A percentile compares a stretch with the other conserved stretches of the same genome.
Conservation (phyloP, 176 grass and related monocot genomes). For the Aegilops longissima region DNA sequence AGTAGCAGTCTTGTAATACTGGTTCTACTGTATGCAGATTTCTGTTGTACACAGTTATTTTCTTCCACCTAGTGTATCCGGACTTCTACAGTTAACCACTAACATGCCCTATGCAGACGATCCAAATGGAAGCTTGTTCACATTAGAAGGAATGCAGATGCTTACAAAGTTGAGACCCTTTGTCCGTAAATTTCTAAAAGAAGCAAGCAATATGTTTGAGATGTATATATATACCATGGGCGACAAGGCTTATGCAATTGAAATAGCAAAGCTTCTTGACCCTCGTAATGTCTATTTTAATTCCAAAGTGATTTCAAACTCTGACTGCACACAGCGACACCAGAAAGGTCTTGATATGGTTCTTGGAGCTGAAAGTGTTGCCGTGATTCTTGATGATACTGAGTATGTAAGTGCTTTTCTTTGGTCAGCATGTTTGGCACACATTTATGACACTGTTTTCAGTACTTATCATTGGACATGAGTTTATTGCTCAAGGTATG, state of each 20-base stretch:
- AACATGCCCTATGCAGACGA: conserved; percentile 58
- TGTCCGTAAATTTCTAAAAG: conserved; percentile 72
- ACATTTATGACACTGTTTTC: conserved; percentile 18
- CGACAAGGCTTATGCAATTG: conserved; percentile 79
- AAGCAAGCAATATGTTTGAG: conserved; percentile 88
- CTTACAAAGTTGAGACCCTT: conserved; percentile 93
- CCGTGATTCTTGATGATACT: conserved; percentile 94
- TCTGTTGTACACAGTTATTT: not conserved
- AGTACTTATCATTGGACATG: not conserved
- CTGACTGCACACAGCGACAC: conserved; percentile 77
- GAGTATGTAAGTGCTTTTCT: conserved; percentile 65
- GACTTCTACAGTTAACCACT: not conserved
- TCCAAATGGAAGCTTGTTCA: conserved; percentile 63
- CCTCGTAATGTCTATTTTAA: conserved; percentile 77
- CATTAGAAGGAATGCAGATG: conserved; percentile 71
- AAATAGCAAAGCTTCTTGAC: conserved; percentile 93
- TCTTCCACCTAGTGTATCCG: conserved; percentile 4
- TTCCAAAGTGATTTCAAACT: conserved; percentile 89
- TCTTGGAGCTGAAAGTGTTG: conserved; percentile 82
- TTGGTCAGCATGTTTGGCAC: conserved; percentile 6
- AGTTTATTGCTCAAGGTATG: conserved; percentile 6
- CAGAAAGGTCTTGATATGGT: conserved; percentile 96
- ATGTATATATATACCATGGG: conserved; percentile 99
- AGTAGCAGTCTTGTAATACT: not conserved
- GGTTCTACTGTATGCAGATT: not conserved